phyloP scores from a whole-genome alignment of 176 grass and related monocot species.

The Avena atlantica region DNA sequence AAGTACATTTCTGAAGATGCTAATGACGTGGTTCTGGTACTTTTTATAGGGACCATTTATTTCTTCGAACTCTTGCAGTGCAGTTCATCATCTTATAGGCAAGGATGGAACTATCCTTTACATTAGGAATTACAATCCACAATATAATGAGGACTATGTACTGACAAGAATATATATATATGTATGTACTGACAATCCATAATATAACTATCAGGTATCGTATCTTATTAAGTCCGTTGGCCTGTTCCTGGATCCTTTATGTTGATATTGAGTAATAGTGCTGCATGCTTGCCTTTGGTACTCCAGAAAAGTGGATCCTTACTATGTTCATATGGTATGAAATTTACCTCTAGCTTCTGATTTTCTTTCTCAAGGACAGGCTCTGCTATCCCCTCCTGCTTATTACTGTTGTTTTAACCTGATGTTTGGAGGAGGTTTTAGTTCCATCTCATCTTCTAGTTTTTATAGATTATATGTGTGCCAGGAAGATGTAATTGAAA shows the following conservation, averaged over 20 bases:
- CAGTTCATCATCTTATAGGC: background rate
- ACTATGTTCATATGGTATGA: too few relatives aligned
- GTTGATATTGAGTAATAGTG: background rate
- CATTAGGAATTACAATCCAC: constrained; percentile 3
- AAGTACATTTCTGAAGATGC: background rate
- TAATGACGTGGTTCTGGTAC: background rate
- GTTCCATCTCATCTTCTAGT: too few relatives aligned
- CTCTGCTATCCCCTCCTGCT: too few relatives aligned
- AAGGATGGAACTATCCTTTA: background rate
- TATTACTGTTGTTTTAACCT: too few relatives aligned
- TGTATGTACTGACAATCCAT: too few relatives aligned
- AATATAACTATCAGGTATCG: background rate
- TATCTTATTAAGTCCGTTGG: background rate
- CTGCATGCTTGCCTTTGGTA: constrained; percentile 2
- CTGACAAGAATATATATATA: background rate
- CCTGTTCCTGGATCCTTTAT: background rate
- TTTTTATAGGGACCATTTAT: background rate
- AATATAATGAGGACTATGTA: constrained; percentile 17
- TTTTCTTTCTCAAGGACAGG: too few relatives aligned
- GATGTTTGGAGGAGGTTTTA: too few relatives aligned
- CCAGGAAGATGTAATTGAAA: too few relatives aligned
- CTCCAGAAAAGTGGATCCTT: background rate
- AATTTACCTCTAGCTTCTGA: too few relatives aligned
- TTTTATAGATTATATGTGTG: too few relatives aligned
- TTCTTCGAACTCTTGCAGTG: background rate